Evolutionary conservation across 129 eudicot species (phyloP).

Genomic region (Chrysanthemum lavandulifolium): DNA sequence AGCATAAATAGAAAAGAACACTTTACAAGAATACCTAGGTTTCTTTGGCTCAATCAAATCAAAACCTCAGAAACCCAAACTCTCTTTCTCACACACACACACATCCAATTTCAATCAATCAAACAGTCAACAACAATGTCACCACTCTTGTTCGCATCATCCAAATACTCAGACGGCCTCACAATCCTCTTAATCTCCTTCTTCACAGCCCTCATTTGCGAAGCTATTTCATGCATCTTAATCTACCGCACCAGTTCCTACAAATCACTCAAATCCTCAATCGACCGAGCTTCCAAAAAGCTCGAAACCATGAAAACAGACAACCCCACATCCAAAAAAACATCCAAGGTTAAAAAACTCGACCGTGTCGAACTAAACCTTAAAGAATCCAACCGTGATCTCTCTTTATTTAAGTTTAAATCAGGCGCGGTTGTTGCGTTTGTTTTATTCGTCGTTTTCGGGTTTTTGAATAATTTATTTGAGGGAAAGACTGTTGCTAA

Average conservation of each 20-base stretch:
- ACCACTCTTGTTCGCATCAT: slow-evolving; percentile 38
- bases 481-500: slow-evolving; percentile 90
- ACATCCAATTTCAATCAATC: not conserved
- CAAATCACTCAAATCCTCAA: slow-evolving; percentile 90
- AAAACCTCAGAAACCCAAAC: too few relatives aligned
- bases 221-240: slow-evolving; percentile 77
- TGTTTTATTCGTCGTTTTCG: slow-evolving; percentile 75
- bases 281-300: slow-evolving; percentile 87
- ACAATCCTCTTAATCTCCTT: slow-evolving; percentile 74
- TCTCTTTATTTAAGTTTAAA: slow-evolving; percentile 82
- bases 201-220: slow-evolving; percentile 80
- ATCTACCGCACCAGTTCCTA: slow-evolving; percentile 93
- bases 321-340: slow-evolving; percentile 25
- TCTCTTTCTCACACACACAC: too few relatives aligned
- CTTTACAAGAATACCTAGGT: too few relatives aligned
- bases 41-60: too few relatives aligned
- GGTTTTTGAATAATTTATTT: slow-evolving; percentile 64
- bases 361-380: slow-evolving; percentile 81
- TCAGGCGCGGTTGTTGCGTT: slow-evolving; percentile 93
- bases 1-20: too few relatives aligned
- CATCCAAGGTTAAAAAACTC: slow-evolving; percentile 69
- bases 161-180: slow-evolving; percentile 69
- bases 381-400: slow-evolving; percentile 81
- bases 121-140: slow-evolving; percentile 40
- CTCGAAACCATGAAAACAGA: slow-evolving; percentile 89